Conservation (phyloP, 2,329 filamentous ascomycete genomes). For the Pyrenophora teres region DNA sequence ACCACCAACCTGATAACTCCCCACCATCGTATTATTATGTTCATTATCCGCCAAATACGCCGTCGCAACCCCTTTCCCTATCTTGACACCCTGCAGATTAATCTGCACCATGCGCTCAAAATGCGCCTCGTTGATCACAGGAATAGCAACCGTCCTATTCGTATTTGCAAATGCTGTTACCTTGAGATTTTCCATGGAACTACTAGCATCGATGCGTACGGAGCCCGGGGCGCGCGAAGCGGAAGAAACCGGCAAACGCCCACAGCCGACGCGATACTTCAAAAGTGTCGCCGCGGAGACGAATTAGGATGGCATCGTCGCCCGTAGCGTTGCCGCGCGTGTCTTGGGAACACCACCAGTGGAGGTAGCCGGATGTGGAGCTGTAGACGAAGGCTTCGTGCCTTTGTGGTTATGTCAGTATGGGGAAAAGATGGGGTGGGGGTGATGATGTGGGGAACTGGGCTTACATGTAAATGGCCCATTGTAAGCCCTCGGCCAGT, state of each 20-base stretch:
- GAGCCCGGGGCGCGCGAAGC: constrained; percentile 47
- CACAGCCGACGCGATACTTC: constrained; percentile 42
- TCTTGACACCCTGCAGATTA: background rate
- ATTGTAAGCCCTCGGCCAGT: constrained; percentile 57
- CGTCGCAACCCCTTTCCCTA: background rate
- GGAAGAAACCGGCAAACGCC: constrained; percentile 46
- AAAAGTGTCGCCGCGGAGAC: constrained; percentile 33
- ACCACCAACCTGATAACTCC: background rate
- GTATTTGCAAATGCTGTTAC: constrained; percentile 33
- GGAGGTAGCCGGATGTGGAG: constrained; percentile 54
- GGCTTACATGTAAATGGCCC: constrained; percentile 55
- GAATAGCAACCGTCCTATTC: constrained; percentile 34
- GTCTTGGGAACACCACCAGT: constrained; percentile 54
- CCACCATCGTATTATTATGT: constrained; percentile 12
- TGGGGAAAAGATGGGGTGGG: constrained; percentile 49
- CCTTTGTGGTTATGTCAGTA: constrained; percentile 29
- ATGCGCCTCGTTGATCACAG: constrained; percentile 39
- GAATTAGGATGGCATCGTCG: constrained; percentile 18
- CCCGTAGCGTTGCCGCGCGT: constrained; percentile 33
- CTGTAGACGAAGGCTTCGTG: constrained; percentile 13
- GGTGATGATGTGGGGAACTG: constrained; percentile 9
- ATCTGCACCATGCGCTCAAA: constrained; percentile 10
- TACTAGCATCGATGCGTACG: constrained; percentile 36
- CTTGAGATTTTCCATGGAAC: constrained; percentile 27
- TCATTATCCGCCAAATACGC: constrained; percentile 13